Evolutionary conservation across 2,329 filamentous ascomycete species (phyloP).

Genomic region (Exophiala calicioides): DNA sequence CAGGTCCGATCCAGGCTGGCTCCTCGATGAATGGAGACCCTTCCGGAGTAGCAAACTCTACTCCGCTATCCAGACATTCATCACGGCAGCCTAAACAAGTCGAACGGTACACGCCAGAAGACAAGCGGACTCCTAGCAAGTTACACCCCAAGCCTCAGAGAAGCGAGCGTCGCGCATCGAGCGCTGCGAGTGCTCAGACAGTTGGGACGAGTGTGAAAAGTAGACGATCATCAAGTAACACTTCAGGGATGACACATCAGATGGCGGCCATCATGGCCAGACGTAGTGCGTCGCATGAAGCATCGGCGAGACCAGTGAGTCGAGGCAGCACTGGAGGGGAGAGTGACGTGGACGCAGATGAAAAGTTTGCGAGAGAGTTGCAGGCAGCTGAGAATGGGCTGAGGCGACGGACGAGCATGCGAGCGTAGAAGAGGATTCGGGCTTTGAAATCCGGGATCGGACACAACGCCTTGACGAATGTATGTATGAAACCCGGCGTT

Average conservation of each 20-base stretch:
- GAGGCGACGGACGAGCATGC: conserved; percentile 30
- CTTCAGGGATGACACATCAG: conserved; percentile 25
- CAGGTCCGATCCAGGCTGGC: conserved; percentile 8
- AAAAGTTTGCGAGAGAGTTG: conserved; percentile 29
- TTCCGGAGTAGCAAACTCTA: conserved; percentile 34
- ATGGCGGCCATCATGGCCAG: conserved; percentile 14
- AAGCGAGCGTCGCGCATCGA: conserved; percentile 23
- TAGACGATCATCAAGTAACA: conserved; percentile 27
- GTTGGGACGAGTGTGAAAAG: conserved; percentile 22
- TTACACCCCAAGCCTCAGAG: conserved; percentile 10
- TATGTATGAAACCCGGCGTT: no score
- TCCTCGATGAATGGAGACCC: conserved; percentile 16
- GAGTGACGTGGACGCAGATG: conserved; percentile 28
- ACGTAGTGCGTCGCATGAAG: conserved; percentile 16
- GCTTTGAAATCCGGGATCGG: no score
- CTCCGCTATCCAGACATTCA: conserved; percentile 47
- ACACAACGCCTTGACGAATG: no score
- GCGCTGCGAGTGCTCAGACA: conserved; percentile 24
- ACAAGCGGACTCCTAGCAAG: conserved; percentile 23
- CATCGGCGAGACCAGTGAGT: conserved; percentile 11
- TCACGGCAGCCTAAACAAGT: conserved; percentile 47
- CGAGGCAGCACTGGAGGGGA: conserved; percentile 22
- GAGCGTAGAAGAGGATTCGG: no score
- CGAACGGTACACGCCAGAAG: conserved; percentile 43
- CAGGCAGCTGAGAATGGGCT: conserved; percentile 31